These are phyloP conservation scores for Xylaria grammica DNA, from an alignment of 495 filamentous ascomycete species.

Conservation along the genomic window DNA sequence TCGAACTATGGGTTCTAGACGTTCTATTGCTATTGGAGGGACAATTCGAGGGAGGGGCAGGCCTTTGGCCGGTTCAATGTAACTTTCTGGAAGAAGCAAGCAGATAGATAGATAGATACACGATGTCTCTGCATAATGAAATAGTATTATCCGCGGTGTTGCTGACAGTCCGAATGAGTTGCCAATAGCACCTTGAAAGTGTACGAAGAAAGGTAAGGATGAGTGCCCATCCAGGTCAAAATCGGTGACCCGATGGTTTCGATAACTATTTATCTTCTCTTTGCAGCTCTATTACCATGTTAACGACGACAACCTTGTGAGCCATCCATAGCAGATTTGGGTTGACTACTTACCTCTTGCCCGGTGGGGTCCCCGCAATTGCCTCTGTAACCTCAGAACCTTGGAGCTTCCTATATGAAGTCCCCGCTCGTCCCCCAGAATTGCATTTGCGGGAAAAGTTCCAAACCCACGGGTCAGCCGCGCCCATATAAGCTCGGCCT, in stretches of 20 bases:
- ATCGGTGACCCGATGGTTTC: too few species aligned
- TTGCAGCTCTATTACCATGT: too few species aligned
- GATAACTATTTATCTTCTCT: too few species aligned
- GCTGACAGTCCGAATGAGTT: neutral
- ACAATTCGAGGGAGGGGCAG: neutral
- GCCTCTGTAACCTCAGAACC: too few species aligned
- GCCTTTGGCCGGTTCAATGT: neutral
- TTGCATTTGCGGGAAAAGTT: neutral
- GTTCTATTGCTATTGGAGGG: constrained; percentile 15
- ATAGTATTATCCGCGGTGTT: neutral
- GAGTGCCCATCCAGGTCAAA: too few species aligned
- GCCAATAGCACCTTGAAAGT: too few species aligned
- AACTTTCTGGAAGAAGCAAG: constrained; percentile 1
- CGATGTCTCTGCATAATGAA: neutral
- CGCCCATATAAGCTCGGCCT: constrained; percentile 2
- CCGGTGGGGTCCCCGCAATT: neutral
- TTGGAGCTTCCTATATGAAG: neutral
- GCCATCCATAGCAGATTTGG: neutral
- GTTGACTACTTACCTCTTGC: neutral
- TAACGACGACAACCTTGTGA: too few species aligned
- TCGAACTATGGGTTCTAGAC: neutral
- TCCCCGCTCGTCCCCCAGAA: neutral
- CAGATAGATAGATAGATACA: neutral
- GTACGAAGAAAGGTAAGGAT: too few species aligned
- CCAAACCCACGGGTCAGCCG: constrained; percentile 5